phyloP scores from a whole-genome alignment of 2,329 filamentous ascomycete species.

The Lachnellula occidentalis region DNA sequence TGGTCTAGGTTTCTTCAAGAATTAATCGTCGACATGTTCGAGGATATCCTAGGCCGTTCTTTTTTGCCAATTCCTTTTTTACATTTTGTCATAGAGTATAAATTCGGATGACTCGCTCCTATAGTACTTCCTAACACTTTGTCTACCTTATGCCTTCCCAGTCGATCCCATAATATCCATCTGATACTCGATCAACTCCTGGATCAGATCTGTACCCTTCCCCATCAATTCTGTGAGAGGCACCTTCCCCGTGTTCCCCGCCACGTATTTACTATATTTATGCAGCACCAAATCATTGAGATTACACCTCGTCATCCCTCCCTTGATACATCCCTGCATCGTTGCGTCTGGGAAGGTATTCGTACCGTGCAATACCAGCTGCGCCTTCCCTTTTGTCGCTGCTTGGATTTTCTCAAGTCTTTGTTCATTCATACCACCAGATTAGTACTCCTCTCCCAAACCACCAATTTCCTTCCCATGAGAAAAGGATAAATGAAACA shows the following conservation, averaged over 20 bases:
- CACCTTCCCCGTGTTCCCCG: conserved; percentile 33
- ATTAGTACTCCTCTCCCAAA: conserved; percentile 10
- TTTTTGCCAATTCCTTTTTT: too few species aligned
- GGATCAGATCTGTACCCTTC: conserved; percentile 37
- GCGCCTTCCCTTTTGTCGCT: conserved; percentile 36
- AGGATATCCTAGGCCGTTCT: too few species aligned
- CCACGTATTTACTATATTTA: conserved; percentile 41
- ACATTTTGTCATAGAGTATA: too few species aligned
- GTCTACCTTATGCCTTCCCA: conserved; percentile 17
- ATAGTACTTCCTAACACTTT: neutral
- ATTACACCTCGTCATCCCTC: conserved; percentile 51
- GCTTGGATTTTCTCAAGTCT: conserved; percentile 36
- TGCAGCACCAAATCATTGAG: conserved; percentile 53
- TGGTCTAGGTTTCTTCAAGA: too few species aligned
- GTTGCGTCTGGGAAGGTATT: conserved; percentile 48
- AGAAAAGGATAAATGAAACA: neutral
- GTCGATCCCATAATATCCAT: conserved; percentile 27
- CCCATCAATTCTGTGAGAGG: conserved; percentile 36
- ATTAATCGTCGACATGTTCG: too few species aligned
- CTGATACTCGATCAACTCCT: conserved; percentile 25
- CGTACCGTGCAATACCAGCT: conserved; percentile 50
- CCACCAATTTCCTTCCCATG: too few species aligned
- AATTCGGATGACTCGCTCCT: too few species aligned
- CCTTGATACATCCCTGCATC: conserved; percentile 45
- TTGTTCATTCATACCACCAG: conserved; percentile 29